Evolutionary conservation across 306 rosid species (phyloP), one percentile per base, ranked within the genome.

Genomic region (Corylus heterophylla): DNA sequence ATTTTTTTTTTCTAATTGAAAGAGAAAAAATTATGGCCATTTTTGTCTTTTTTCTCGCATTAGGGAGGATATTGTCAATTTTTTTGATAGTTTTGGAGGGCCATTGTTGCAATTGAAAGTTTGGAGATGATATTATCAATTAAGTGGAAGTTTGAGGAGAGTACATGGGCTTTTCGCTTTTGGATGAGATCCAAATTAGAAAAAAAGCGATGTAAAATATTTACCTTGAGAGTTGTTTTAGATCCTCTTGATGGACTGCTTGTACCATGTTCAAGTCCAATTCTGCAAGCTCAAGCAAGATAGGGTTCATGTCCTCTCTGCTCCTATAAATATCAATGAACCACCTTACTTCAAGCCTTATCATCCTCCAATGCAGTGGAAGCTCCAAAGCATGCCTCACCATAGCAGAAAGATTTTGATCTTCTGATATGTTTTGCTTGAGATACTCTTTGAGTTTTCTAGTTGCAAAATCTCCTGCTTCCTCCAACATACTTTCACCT

Each of bases 241-340:
- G 35, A 25, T 81, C 85, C 13, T 76, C 67, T 52, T 76, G 74
- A 20, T 51, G 54, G 3, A 25, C 12, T 8, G 52, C 62, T 52
- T 76, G 80, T 9, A 66, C 74, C 12, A 51, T 48, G 64, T 76
- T 76, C 66, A 63, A 66, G 35, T 76, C 80, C 45, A 54, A 16
- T 39, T 42, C 31, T 9, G 74, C 80, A 52, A 77, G 42, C 45
- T 68, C 20, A 68, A 67, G 68, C 12, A 77, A 35, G 49, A 14
- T 44, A 10, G 67, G 74, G 29, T 25, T 77, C 74, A 12, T 54
- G 8, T 67, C 12, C 0, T 77, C 0, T 35, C 9, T 42, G 11
- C 54, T 78, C 12, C 54, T 78, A 3, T 77, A 82, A 1, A 78
- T n/a, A 51, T 79, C 80, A 59, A 83, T 68, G 69, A 74, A 83